Conservation (phyloP, 106 monocot genomes). For the Dendrobium huoshanense region DNA sequence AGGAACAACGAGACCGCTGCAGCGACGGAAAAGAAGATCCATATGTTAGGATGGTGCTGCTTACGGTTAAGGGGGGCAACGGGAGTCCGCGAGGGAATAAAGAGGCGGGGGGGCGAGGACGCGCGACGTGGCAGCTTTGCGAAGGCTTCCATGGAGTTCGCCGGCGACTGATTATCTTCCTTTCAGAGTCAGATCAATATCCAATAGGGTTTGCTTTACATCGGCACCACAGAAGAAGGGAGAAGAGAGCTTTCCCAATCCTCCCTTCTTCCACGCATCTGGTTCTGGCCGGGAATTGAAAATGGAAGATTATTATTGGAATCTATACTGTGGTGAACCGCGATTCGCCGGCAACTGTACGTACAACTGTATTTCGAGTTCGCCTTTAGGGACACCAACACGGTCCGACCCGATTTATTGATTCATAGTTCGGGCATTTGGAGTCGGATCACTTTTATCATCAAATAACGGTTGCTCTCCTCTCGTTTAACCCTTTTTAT, state of each 20-base stretch:
- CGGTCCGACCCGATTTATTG: too few relatives aligned
- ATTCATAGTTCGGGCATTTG: too few relatives aligned
- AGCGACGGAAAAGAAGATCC: constrained; percentile 15
- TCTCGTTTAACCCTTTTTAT: too few relatives aligned
- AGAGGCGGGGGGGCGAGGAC: constrained; percentile 9
- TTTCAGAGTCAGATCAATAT: not conserved
- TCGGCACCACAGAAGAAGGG: not conserved
- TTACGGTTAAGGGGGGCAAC: constrained; percentile 7
- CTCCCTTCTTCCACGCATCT: not conserved
- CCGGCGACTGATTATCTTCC: not conserved
- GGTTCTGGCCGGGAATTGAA: not conserved
- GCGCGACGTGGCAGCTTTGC: constrained; percentile 7
- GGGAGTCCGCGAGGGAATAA: constrained; percentile 16
- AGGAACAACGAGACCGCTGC: constrained; percentile 14
- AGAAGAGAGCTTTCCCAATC: not conserved
- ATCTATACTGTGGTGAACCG: too few relatives aligned
- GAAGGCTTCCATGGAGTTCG: not conserved
- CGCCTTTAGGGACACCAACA: too few relatives aligned
- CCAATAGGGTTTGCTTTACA: not conserved
- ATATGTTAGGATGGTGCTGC: constrained; percentile 1
- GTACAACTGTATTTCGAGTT: too few relatives aligned
- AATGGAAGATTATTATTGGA: not conserved
- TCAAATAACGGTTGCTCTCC: too few relatives aligned
- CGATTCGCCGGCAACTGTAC: too few relatives aligned
- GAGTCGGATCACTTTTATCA: too few relatives aligned